Percentiles rank a stretch among this genome's conserved stretches.
Conservation (phyloP, 73 alveolate species). For the Durusdinium trenchii region DNA sequence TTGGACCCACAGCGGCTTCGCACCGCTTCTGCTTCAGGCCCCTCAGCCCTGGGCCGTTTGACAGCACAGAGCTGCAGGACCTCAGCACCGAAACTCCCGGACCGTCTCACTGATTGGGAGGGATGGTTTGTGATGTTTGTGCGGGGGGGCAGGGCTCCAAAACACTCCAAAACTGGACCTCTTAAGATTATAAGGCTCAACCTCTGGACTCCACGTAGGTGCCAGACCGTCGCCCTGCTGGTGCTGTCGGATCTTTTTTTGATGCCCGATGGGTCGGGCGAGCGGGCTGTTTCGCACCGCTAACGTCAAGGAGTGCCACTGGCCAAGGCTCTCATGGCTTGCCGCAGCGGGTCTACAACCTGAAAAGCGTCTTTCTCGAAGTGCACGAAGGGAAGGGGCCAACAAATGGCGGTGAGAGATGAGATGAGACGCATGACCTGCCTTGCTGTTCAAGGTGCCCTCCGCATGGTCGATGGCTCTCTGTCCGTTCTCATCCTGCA, state of each 20-base stretch:
- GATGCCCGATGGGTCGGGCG: not conserved
- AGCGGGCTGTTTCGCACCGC: slow-evolving; percentile 59
- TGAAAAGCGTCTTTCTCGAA: no score
- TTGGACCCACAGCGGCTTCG: no score
- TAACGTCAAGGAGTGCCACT: not conserved
- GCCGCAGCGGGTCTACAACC: slow-evolving; percentile 65
- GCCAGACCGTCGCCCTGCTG: not conserved
- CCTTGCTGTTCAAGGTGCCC: slow-evolving; percentile 94
- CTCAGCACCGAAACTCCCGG: not conserved
- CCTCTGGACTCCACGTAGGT: not conserved
- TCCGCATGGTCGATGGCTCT: slow-evolving; percentile 84
- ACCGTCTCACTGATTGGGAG: not conserved
- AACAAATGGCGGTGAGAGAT: not conserved
- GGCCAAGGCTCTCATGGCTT: slow-evolving; percentile 13
- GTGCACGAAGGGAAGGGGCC: not conserved
- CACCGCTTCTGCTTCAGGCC: no score
- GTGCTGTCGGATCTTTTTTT: not conserved
- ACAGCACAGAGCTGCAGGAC: slow-evolving; percentile 59
- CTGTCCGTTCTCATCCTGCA: slow-evolving; percentile 87
- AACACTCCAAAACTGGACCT: not conserved
- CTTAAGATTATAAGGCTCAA: not conserved
- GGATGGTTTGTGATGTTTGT: not conserved
- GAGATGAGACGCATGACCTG: not conserved
- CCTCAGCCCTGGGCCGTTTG: slow-evolving; percentile 17
- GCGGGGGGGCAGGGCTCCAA: no score